These are phyloP conservation scores for Telfairia occidentalis DNA, from an alignment of 331 rosid genomes.

Conservation along the genomic window DNA sequence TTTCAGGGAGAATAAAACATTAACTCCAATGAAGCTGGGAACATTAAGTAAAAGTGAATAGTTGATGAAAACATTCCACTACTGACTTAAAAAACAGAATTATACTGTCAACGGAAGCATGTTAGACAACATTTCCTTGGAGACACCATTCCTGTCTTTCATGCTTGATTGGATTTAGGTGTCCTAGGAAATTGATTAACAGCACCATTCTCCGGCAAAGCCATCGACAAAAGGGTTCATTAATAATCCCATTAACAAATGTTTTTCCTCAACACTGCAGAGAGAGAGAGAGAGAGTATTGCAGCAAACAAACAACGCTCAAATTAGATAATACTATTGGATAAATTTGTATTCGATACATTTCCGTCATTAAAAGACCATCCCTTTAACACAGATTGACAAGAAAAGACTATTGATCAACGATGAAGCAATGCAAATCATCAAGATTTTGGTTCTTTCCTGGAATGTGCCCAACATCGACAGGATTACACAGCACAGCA, in stretches of 20 bases:
- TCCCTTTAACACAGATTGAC: slow-evolving; percentile 52
- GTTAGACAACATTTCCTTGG: background rate
- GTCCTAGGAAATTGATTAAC: background rate
- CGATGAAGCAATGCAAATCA: slow-evolving; percentile 34
- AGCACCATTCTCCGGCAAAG: background rate
- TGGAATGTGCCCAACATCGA: slow-evolving; percentile 33
- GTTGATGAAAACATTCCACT: background rate
- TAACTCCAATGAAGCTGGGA: background rate
- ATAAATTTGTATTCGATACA: slow-evolving; percentile 40
- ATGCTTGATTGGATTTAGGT: background rate
- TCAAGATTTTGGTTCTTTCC: slow-evolving; percentile 38
- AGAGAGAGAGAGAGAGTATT: background rate
- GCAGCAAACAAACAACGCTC: background rate
- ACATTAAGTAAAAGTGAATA: background rate
- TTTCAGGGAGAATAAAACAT: background rate
- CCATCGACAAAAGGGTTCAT: background rate
- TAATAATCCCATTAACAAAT: background rate
- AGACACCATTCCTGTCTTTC: background rate
- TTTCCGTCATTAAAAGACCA: slow-evolving; percentile 44
- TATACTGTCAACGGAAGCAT: background rate
- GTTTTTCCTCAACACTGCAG: background rate
- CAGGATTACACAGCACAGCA: slow-evolving; percentile 49
- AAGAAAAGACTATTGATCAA: slow-evolving; percentile 41
- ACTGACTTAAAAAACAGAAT: background rate
- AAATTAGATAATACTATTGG: slow-evolving; percentile 27